phyloP scores from a whole-genome alignment of 768 basidiomycete species.

The Boletus tylopilopsis region DNA sequence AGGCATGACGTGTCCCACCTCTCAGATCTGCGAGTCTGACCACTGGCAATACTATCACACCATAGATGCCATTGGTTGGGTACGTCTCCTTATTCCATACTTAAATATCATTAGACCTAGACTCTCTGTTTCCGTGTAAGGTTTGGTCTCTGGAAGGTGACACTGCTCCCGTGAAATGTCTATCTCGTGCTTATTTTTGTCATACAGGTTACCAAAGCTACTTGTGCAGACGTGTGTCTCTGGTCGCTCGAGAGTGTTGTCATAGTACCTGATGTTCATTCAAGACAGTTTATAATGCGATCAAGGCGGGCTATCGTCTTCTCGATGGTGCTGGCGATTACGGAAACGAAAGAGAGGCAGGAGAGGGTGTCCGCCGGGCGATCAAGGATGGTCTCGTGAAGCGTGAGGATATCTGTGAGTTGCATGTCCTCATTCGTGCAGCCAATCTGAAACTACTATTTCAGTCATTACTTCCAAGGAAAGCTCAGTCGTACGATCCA shows the following conservation, averaged over 20 bases:
- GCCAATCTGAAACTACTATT: conserved; percentile 1
- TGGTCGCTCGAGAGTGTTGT: background rate
- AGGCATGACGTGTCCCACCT: conserved; percentile 37
- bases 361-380: conserved; percentile 74
- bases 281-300: conserved; percentile 78
- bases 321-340: conserved; percentile 86
- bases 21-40: background rate
- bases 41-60: background rate
- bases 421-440: background rate
- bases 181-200: background rate
- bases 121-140: conserved; percentile 32
- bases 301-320: conserved; percentile 84
- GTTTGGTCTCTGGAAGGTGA: conserved; percentile 70
- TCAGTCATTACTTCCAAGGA: conserved; percentile 83
- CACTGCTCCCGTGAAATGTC: conserved; percentile 4
- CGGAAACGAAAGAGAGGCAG: conserved; percentile 86
- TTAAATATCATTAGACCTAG: conserved; percentile 2
- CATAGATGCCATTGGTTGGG: conserved; percentile 71
- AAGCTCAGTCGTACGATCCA: conserved; percentile 8
- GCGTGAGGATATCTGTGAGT: conserved; percentile 82
- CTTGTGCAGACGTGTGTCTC: conserved; percentile 54
- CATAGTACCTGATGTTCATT: conserved; percentile 2
- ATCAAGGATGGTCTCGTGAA: conserved; percentile 79
- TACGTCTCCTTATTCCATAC: conserved; percentile 24
- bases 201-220: conserved; percentile 51